Evolutionary conservation across 2,329 filamentous ascomycete species (phyloP).

Genomic region (Ophiostoma himal-ulmi): DNA sequence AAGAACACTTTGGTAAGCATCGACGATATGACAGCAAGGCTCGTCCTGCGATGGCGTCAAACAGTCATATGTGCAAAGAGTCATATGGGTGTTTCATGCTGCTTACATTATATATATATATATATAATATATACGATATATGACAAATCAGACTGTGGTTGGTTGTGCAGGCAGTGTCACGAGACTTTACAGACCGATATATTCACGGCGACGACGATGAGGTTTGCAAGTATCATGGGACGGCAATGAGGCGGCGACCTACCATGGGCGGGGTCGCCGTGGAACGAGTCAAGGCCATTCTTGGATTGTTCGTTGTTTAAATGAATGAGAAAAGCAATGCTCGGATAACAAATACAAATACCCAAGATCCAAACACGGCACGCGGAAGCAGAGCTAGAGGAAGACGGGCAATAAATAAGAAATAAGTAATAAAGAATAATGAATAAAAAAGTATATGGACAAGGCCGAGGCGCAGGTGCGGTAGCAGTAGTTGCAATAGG

Average conservation of each 20-base stretch:
- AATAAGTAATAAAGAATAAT: background rate
- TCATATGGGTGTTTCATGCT: background rate
- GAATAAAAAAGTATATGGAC: background rate
- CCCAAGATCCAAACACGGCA: conserved; percentile 12
- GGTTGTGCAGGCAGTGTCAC: background rate
- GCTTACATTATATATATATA: too few species aligned
- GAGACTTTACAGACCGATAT: background rate
- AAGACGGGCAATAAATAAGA: background rate
- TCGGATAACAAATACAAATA: conserved; percentile 17
- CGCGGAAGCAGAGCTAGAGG: background rate
- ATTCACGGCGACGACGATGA: too few species aligned
- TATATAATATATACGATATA: too few species aligned
- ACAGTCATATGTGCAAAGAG: background rate
- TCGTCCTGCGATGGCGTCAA: too few species aligned
- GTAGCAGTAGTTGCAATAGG: background rate
- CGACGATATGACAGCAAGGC: background rate
- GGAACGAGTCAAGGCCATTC: background rate
- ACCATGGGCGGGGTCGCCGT: background rate
- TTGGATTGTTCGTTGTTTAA: background rate
- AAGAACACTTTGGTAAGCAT: background rate
- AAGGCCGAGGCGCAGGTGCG: background rate
- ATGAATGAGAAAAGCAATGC: conserved; percentile 6
- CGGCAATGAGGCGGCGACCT: background rate
- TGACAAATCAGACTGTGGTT: background rate
- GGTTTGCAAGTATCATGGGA: too few species aligned